These are phyloP conservation scores for Rosa multiflora DNA, from an alignment of 306 rosid genomes.

Conservation along the genomic window DNA sequence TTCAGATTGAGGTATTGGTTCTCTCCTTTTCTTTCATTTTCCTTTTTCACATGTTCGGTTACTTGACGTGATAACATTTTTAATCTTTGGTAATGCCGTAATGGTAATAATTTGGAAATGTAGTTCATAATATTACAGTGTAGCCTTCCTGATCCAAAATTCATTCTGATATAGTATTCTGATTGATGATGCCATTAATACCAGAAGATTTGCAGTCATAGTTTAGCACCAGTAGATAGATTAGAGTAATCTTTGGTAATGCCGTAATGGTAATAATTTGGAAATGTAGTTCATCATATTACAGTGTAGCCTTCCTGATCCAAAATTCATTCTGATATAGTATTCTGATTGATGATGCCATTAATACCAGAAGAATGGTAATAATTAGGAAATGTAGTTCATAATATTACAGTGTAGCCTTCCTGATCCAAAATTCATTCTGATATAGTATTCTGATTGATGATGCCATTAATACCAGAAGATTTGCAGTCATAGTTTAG, in stretches of 20 bases:
- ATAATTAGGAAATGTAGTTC: neutral
- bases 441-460: neutral
- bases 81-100: neutral
- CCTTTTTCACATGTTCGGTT: neutral
- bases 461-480: neutral
- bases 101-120: neutral
- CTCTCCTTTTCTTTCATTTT: neutral
- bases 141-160: neutral
- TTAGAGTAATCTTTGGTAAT: neutral
- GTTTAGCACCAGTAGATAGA: neutral
- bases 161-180: neutral
- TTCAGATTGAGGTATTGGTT: constrained; percentile 55
- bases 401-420: neutral
- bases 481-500: neutral
- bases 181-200: neutral
- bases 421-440: neutral
- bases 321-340: neutral
- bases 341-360: neutral
- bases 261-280: neutral
- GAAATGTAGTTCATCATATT: neutral
- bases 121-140: neutral
- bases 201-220: neutral
- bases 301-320: neutral
- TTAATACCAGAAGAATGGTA: too few species aligned
- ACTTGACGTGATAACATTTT: neutral